Base-by-base conservation (phyloP, 805 yeast species). In the Saccharomycopsis sp. region DNA sequence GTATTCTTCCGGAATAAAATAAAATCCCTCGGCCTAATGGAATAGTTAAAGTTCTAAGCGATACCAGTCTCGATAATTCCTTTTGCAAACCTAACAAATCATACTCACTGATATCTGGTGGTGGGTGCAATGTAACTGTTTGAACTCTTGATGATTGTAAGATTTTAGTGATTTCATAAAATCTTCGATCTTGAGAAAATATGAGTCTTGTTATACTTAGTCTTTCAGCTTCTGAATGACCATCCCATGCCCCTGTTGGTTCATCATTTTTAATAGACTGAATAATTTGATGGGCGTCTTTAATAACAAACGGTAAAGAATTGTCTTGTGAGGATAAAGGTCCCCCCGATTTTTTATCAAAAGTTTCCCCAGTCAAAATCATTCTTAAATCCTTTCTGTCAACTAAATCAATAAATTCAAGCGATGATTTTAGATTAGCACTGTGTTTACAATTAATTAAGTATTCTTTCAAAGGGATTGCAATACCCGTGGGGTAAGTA, bases 21-120 rank as follows among this genome's bases (percentile, higher is more conserved):
- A 86, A 63, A 0, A 88, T 84, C 0, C 86, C 88, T 52, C 90
- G 71, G 0, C 96, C 96, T 21, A 83, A 61, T 0, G 95, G 86
- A 19, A 81, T 72, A 0, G 94, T 74, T 38, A 86, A 66, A 0
- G 95, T 85, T 52, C 97, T 66, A 23, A 79, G 57, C 0, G 85
- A 85, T 22, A 80, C 78, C 26, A 76, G 61, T 0, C 74, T 66
- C 0, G 88, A 82, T 37, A 84, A 63, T 16, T 65, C 75, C 31
- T 62, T 71, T 53, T 84, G 84, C 44, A 70, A 58, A 13, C 71
- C 54, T 1, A 80, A 64, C 40, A 74, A 61, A 41, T 75, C 81
- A 52, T 78, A 75, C 49, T 85, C 94, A 21, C 67, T 59, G 5
- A 70, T 52, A 6, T 58, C 66, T 3, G 66, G 68, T 11, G 65